Evolutionary conservation across 352 stramenopile species (phyloP).

Genomic region (Pythium dissotocum): DNA sequence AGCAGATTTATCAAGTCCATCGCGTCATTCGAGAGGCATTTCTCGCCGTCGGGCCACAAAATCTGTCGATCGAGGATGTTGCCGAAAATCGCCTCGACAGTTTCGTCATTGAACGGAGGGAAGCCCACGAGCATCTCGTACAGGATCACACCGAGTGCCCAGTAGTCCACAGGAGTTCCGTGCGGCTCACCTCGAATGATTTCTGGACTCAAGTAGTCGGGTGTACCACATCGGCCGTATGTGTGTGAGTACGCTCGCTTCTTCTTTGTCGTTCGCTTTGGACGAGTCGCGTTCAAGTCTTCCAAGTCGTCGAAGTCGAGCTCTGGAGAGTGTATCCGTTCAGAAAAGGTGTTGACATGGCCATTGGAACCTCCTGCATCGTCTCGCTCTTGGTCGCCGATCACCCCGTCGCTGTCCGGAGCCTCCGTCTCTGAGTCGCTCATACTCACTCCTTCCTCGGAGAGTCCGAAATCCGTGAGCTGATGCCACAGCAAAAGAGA

Average conservation of each 20-base stretch:
- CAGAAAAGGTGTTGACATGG: background rate
- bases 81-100: conserved; percentile 83
- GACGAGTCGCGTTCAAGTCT: conserved; percentile 15
- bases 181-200: conserved; percentile 78
- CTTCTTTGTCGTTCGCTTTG: conserved; percentile 33
- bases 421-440: conserved; percentile 44
- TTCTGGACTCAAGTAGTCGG: conserved; percentile 89
- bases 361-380: conserved; percentile 5
- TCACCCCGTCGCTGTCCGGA: conserved; percentile 13
- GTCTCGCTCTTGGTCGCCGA: conserved; percentile 22
- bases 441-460: conserved; percentile 69
- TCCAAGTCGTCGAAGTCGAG: conserved; percentile 28
- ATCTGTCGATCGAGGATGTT: conserved; percentile 88
- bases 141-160: conserved; percentile 90
- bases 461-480: conserved; percentile 88
- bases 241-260: conserved; percentile 54
- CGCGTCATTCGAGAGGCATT: conserved; percentile 78
- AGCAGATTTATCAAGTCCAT: conserved; percentile 84
- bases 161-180: conserved; percentile 85
- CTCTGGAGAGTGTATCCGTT: conserved; percentile 17
- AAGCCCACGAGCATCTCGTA: conserved; percentile 90
- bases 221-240: conserved; percentile 79
- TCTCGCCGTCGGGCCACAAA: conserved; percentile 86
- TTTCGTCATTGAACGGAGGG: conserved; percentile 89
- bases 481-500: conserved; percentile 25